Evolutionary conservation across 2,329 filamentous ascomycete species (phyloP).

Genomic region (Fusarium scirpi): DNA sequence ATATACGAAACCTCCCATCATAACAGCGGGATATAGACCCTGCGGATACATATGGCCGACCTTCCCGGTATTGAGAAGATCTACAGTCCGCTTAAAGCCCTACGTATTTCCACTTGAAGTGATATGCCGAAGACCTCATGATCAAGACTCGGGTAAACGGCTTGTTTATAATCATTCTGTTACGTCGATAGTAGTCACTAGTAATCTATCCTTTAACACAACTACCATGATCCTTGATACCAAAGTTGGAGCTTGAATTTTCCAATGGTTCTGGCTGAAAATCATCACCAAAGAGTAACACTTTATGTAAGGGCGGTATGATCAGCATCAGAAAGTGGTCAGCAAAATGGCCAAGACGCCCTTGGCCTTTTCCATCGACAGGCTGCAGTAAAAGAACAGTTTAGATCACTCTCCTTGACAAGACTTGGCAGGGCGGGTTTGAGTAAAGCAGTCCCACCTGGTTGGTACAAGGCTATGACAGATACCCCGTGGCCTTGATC

Average conservation of each 20-base stretch:
- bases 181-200: background rate
- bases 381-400: too few relatives aligned
- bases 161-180: background rate
- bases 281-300: background rate
- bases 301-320: background rate
- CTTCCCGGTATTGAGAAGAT: background rate
- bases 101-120: background rate
- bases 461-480: background rate
- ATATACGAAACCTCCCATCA: background rate
- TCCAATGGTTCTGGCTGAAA: background rate
- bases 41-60: background rate
- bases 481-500: background rate
- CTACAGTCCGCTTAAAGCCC: background rate
- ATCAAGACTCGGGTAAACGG: background rate
- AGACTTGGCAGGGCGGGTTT: background rate
- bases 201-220: background rate
- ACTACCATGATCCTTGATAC: conserved; percentile 2
- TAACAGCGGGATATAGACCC: background rate
- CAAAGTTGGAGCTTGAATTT: background rate
- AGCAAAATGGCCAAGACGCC: background rate
- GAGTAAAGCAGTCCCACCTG: background rate
- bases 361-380: too few relatives aligned
- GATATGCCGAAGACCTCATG: background rate
- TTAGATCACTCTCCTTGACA: background rate
- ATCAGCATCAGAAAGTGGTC: background rate